A percentile compares a stretch with the other conserved stretches of the same genome.
phyloP scores from a whole-genome alignment of 768 basidiomycete genomes.

The Collybiopsis confluens region DNA sequence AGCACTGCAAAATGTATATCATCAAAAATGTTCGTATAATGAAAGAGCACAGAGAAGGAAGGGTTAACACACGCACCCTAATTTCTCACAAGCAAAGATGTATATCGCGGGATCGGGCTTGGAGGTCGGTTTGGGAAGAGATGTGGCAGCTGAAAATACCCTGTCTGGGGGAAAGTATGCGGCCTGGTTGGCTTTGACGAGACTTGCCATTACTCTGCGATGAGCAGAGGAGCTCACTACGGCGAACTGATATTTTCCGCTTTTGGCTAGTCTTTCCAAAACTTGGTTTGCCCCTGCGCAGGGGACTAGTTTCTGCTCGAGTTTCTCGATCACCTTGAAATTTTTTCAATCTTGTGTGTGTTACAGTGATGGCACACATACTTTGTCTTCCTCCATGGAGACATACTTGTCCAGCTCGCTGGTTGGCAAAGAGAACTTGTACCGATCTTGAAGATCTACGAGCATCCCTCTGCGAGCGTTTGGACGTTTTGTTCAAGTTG shows the following conservation, averaged over 20 bases:
- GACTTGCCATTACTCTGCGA: slow-evolving; percentile 18
- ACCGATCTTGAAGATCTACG: slow-evolving; percentile 15
- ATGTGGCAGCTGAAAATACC: slow-evolving; percentile 22
- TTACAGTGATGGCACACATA: no score
- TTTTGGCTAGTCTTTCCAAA: slow-evolving; percentile 10
- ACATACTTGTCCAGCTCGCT: slow-evolving; percentile 16
- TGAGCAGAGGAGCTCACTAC: slow-evolving; percentile 21
- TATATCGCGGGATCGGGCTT: slow-evolving; percentile 23
- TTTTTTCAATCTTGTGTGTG: neutral
- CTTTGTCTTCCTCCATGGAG: slow-evolving; percentile 36
- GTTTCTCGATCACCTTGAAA: slow-evolving; percentile 44
- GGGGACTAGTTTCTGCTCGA: slow-evolving; percentile 40
- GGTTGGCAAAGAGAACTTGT: slow-evolving; percentile 11
- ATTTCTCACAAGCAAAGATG: slow-evolving; percentile 17
- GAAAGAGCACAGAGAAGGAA: no score
- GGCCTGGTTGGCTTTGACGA: slow-evolving; percentile 18
- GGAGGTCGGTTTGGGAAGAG: slow-evolving; percentile 18
- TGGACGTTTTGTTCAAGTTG: no score
- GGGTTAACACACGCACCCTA: no score
- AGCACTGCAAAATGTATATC: no score
- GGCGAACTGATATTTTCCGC: slow-evolving; percentile 14
- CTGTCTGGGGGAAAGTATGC: slow-evolving; percentile 14
- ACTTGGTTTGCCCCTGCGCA: slow-evolving; percentile 15
- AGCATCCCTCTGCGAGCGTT: slow-evolving; percentile 14
- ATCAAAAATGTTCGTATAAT: no score